Base-by-base conservation (phyloP, 768 basidiomycete genomes). In the Inosperma sp. region DNA sequence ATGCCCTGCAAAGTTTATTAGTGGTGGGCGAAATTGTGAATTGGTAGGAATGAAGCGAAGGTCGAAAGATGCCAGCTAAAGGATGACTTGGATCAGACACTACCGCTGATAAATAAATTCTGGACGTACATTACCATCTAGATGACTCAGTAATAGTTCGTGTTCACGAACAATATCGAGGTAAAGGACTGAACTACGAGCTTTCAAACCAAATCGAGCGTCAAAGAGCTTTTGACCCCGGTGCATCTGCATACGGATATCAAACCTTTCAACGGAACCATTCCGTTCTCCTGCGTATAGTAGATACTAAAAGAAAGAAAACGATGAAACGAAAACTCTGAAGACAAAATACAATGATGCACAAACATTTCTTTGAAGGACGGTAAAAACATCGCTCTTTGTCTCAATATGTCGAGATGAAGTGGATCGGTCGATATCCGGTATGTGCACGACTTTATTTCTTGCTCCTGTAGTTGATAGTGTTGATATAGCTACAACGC, bases 201-300 rank as follows among this genome's bases (percentile, higher is more conserved):
- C 59, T 7, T 56, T 49, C 31, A 48, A 57, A 12, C 56, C 40
- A 59, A 74, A 75, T 26, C 65, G 57, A 17, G 63, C 61, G 22
- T 66, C 61, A 37, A 80, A 71, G 12, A 83, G 69, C 39, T 63
- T 69, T 45, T 72, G 62, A 0, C 69, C 69, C 19, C 62, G 62
- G 17, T 62, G 58, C 33, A 64, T 67, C n/a, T 61, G 59, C 36
- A 71, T 52, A 25, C 82, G 80, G 37, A 72, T 68, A 62, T 87
- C 86, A 55, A 84, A 85, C 17, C 78, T 72, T 33, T 71, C 62
- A 44, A 86, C 71, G 3, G 67, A 58, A 23, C 84, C 86, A 53
- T 78, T 83, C n/a, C 86, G 76, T 25, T 77, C 68, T 10, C 83
- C 83, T 0, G 81, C 66, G 52, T 80, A 81, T 14, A 84, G 64